Evolutionary conservation across 306 rosid species (phyloP).

Genomic region (Astragalus membranaceus): DNA sequence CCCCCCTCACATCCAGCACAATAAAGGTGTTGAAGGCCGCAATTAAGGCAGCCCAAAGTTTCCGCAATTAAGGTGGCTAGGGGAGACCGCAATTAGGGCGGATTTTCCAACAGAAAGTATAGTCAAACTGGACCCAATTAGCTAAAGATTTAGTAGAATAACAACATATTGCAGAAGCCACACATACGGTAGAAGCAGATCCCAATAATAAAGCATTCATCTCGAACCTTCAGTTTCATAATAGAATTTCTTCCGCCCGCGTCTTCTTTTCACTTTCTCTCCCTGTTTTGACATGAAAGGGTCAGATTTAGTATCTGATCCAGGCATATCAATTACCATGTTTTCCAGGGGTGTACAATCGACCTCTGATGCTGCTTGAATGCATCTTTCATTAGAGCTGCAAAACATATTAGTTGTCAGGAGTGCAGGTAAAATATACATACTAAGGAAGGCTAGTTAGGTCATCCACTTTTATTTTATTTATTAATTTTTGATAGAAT

Average conservation of each 20-base stretch:
- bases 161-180: constrained; percentile 13
- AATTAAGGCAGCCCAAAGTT: too few species aligned
- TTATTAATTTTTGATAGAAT: neutral
- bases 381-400: constrained; percentile 28
- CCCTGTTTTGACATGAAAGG: constrained; percentile 25
- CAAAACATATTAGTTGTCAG: constrained; percentile 13
- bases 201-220: constrained; percentile 1
- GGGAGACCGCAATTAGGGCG: too few species aligned
- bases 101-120: neutral
- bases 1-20: too few species aligned
- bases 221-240: constrained; percentile 51
- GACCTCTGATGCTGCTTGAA: constrained; percentile 28
- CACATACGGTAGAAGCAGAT: constrained; percentile 5
- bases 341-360: constrained; percentile 30
- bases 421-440: neutral
- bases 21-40: too few species aligned
- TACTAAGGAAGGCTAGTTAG: neutral
- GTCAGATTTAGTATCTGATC: constrained; percentile 28
- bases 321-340: constrained; percentile 24
- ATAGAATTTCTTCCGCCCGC: constrained; percentile 29
- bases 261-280: constrained; percentile 56
- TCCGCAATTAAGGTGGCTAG: too few species aligned
- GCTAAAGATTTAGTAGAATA: constrained; percentile 6
- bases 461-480: constrained; percentile 17
- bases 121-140: neutral